Conservation (phyloP, 805 yeast species). For the Metschnikowia santaceciliae region DNA sequence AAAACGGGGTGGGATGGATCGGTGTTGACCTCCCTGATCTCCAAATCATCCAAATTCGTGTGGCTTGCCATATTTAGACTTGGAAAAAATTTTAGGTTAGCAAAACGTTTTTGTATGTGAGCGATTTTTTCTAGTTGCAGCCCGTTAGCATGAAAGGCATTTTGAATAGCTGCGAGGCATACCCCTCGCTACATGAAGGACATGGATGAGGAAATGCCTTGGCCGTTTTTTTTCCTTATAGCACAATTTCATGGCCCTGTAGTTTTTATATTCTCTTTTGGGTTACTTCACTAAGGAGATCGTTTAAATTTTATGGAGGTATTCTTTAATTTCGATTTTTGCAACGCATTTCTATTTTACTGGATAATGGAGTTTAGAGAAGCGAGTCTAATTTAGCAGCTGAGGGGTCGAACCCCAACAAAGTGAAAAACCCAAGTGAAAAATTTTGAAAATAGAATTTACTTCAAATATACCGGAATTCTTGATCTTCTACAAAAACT, state of each 20-base stretch:
- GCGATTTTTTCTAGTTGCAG: background rate
- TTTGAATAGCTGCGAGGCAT: constrained; percentile 1
- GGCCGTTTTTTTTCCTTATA: background rate
- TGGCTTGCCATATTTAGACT: background rate
- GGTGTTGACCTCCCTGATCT: constrained; percentile 23
- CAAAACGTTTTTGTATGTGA: background rate
- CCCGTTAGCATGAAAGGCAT: background rate
- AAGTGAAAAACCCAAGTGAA: background rate
- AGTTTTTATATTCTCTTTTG: background rate
- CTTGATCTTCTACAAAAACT: background rate
- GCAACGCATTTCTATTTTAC: background rate
- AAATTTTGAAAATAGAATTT: background rate
- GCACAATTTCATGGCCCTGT: background rate
- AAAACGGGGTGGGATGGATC: constrained; percentile 32
- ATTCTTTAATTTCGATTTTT: background rate
- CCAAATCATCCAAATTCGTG: constrained; percentile 7
- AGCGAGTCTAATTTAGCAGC: too few relatives aligned
- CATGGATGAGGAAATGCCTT: background rate
- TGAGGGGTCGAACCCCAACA: too few relatives aligned
- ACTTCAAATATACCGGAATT: background rate
- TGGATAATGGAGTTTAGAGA: background rate
- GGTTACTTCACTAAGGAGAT: background rate
- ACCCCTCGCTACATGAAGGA: background rate
- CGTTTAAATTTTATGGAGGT: too few relatives aligned
- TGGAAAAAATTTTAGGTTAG: background rate